Conservation (phyloP, 306 rosid species). For the Purshia tridentata region DNA sequence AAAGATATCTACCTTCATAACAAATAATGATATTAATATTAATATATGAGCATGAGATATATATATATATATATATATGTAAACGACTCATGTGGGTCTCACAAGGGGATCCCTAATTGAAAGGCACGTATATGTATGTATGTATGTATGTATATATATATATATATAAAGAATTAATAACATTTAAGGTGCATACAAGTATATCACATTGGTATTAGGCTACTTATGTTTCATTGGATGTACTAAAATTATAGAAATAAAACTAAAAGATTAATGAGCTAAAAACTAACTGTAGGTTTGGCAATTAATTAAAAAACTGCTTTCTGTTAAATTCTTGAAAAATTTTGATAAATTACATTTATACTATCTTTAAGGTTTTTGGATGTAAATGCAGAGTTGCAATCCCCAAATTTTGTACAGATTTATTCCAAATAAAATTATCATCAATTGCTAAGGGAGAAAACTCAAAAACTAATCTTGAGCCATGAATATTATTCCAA, state of each 20-base stretch:
- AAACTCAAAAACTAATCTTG: constrained; percentile 1
- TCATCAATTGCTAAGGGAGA: neutral
- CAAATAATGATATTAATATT: neutral
- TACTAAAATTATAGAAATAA: neutral
- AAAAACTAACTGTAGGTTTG: neutral
- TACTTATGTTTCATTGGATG: neutral
- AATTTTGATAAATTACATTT: too few species aligned
- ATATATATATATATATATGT: too few species aligned
- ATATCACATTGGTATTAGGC: neutral
- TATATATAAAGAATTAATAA: neutral
- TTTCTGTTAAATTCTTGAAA: too few species aligned
- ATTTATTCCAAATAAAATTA: neutral
- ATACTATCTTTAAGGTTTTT: too few species aligned
- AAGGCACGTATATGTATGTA: too few species aligned
- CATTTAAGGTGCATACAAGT: neutral
- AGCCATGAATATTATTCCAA: neutral
- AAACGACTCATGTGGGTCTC: too few species aligned
- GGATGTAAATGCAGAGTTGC: neutral
- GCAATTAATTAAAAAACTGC: too few species aligned
- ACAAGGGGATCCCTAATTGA: too few species aligned
- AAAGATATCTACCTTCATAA: neutral
- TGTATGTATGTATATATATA: too few species aligned
- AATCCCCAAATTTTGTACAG: neutral
- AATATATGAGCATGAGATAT: too few species aligned
- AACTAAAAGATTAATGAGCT: neutral